Percentiles rank a stretch among this genome's conserved stretches.
phyloP scores from a whole-genome alignment of 2,329 filamentous ascomycete species.

The Falciphora oryzae region DNA sequence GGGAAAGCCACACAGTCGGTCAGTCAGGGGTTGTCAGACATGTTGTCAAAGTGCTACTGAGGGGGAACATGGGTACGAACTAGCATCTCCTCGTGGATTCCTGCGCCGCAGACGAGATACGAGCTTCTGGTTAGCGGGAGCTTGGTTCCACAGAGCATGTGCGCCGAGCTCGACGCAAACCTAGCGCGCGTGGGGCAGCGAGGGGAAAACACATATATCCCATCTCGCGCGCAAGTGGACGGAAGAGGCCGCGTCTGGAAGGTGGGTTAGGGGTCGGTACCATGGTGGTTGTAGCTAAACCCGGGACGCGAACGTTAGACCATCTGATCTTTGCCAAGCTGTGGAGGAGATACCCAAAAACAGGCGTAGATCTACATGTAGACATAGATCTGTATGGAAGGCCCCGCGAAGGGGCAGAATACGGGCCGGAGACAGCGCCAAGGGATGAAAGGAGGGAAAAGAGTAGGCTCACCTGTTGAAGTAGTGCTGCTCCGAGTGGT shows the following conservation, averaged over 20 bases:
- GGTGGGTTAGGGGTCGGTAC: conserved; percentile 41
- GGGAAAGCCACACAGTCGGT: conserved; percentile 10
- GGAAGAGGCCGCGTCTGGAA: background rate
- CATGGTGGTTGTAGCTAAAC: conserved; percentile 94
- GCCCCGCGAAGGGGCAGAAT: too few species aligned
- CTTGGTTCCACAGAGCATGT: background rate
- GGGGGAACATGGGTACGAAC: conserved; percentile 48
- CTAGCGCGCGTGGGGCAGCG: too few species aligned
- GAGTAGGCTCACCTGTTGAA: conserved; percentile 75
- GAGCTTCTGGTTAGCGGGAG: background rate
- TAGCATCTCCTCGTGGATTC: conserved; percentile 98
- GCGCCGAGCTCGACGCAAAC: background rate
- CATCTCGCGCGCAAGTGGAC: background rate
- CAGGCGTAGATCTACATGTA: background rate
- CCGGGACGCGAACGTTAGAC: background rate
- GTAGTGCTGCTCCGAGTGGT: conserved; percentile 97
- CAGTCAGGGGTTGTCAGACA: conserved; percentile 14
- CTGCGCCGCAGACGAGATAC: conserved; percentile 38
- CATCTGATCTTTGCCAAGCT: background rate
- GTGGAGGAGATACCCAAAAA: background rate
- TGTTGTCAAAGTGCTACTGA: conserved; percentile 1
- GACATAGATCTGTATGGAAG: background rate
- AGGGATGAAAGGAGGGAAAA: background rate
- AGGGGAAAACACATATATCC: background rate
- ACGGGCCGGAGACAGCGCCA: background rate